Conservation (phyloP, 1,139 yeast genomes). For the Geotrichum aggregatum region DNA sequence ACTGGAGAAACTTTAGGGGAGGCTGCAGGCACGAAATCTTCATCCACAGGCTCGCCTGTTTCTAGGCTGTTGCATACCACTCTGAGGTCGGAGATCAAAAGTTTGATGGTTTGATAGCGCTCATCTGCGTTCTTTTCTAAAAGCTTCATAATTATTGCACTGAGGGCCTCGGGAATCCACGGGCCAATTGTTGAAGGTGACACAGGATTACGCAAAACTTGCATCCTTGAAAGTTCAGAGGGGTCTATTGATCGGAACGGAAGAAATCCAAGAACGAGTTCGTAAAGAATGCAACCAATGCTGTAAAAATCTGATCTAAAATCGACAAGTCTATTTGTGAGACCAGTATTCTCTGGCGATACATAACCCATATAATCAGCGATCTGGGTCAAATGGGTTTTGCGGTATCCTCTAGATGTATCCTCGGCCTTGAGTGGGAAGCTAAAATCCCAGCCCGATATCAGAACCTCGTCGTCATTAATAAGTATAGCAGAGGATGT, state of each 20-base stretch:
- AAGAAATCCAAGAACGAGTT: slow-evolving; percentile 45
- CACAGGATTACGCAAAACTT: slow-evolving; percentile 44
- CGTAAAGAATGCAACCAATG: slow-evolving; percentile 51
- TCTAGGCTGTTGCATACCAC: slow-evolving; percentile 28
- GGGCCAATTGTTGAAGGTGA: slow-evolving; percentile 42
- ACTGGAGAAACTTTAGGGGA: slow-evolving; percentile 27
- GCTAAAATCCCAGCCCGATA: slow-evolving; percentile 52
- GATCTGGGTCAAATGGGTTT: slow-evolving; percentile 34
- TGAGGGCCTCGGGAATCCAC: slow-evolving; percentile 43
- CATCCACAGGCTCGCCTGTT: slow-evolving; percentile 23
- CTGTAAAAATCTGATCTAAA: slow-evolving; percentile 52
- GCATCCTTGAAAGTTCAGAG: slow-evolving; percentile 44
- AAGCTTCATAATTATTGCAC: slow-evolving; percentile 45
- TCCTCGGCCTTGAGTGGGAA: slow-evolving; percentile 48
- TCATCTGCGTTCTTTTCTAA: slow-evolving; percentile 45
- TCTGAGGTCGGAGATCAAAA: slow-evolving; percentile 44
- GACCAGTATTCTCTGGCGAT: slow-evolving; percentile 52
- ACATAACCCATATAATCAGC: slow-evolving; percentile 47
- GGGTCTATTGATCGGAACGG: slow-evolving; percentile 48
- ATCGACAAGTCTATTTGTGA: slow-evolving; percentile 44
- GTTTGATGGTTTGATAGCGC: slow-evolving; percentile 43
- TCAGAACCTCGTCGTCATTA: slow-evolving; percentile 39
- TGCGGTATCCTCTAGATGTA: slow-evolving; percentile 37
- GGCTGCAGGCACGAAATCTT: slow-evolving; percentile 29
- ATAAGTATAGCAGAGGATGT: slow-evolving; percentile 43